Percentiles rank a stretch among this genome's conserved stretches.
phyloP scores from a whole-genome alignment of 345 rosid species.

The Dimocarpus longan region DNA sequence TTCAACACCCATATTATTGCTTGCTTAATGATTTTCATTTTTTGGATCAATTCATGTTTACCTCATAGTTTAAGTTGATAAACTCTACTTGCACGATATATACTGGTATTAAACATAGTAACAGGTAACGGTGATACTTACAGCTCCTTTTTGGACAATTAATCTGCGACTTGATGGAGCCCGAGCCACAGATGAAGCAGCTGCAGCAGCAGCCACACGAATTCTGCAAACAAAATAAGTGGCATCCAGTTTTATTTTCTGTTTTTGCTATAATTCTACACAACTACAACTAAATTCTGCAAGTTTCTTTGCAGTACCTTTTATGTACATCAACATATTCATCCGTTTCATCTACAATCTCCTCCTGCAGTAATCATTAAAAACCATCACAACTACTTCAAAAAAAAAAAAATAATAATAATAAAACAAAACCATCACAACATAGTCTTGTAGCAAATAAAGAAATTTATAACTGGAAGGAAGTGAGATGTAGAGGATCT shows the following conservation, averaged over 20 bases:
- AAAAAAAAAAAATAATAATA: too few species aligned
- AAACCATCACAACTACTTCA: too few species aligned
- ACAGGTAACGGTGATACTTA: conserved; percentile 32
- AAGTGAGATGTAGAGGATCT: conserved; percentile 6
- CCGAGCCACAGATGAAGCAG: conserved; percentile 87
- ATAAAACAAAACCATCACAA: background rate
- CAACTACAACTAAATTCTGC: background rate
- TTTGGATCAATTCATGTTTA: background rate
- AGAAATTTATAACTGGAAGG: background rate
- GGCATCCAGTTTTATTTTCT: conserved; percentile 12
- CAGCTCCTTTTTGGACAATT: conserved; percentile 54
- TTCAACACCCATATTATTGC: background rate
- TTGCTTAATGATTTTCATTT: background rate
- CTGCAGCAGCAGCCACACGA: conserved; percentile 97
- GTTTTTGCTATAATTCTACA: background rate
- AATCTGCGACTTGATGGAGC: conserved; percentile 82
- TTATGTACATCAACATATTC: conserved; percentile 95
- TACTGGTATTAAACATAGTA: background rate
- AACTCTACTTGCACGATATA: background rate
- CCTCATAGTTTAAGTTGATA: background rate
- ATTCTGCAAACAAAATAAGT: conserved; percentile 52
- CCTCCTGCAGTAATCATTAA: conserved; percentile 57
- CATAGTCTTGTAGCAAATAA: background rate
- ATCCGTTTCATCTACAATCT: conserved; percentile 98
- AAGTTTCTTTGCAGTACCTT: conserved; percentile 44